phyloP scores from a whole-genome alignment of 1,139 yeast species.

The Yamadazyma triangularis region DNA sequence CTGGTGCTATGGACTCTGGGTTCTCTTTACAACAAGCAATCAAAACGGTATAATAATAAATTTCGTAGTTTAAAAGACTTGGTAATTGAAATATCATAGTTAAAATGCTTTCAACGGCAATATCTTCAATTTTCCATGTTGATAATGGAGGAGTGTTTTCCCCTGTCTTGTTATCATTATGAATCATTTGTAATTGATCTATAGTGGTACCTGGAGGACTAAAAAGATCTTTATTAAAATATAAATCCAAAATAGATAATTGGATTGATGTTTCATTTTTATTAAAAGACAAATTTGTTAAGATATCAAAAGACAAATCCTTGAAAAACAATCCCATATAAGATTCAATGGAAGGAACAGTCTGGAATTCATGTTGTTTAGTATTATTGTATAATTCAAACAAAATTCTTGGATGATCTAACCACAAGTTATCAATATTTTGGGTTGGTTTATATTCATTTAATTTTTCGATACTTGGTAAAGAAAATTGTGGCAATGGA shows the following conservation, averaged over 20 bases:
- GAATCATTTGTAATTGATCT: constrained; percentile 52
- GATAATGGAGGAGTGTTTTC: constrained; percentile 45
- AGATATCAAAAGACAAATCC: constrained; percentile 71
- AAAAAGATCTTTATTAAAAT: constrained; percentile 66
- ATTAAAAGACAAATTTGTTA: constrained; percentile 81
- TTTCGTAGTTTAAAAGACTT: constrained; percentile 55
- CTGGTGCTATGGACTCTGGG: constrained; percentile 91
- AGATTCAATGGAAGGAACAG: constrained; percentile 66
- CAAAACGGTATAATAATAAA: constrained; percentile 82
- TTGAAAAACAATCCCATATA: constrained; percentile 59
- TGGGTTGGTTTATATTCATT: constrained; percentile 19
- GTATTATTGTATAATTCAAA: constrained; percentile 57
- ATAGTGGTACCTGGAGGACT: constrained; percentile 82
- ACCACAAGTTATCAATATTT: constrained; percentile 36
- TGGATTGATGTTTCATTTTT: constrained; percentile 85
- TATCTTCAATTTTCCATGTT: constrained; percentile 90
- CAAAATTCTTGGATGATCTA: constrained; percentile 50
- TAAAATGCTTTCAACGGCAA: constrained; percentile 78
- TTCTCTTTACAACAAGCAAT: constrained; percentile 86
- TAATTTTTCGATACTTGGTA: constrained; percentile 43
- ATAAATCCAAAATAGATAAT: constrained; percentile 68
- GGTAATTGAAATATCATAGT: constrained; percentile 79
- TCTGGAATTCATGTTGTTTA: constrained; percentile 46
- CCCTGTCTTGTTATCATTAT: constrained; percentile 36
- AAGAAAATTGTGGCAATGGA: constrained; percentile 40